phyloP scores from a whole-genome alignment of 2,329 filamentous ascomycete genomes.

The Trichophyton equinum region DNA sequence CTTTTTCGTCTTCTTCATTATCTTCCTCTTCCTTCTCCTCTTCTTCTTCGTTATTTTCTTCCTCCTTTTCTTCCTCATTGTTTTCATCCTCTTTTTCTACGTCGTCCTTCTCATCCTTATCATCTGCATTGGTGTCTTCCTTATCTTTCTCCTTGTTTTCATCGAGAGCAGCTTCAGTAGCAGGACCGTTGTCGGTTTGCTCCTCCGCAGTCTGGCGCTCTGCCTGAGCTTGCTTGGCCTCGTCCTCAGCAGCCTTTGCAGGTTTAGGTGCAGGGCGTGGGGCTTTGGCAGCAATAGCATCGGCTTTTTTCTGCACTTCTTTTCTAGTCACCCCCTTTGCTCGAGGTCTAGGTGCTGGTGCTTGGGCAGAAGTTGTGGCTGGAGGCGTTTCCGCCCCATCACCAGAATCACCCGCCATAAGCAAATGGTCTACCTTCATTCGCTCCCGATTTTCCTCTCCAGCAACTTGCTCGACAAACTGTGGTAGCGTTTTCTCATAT shows the following conservation, averaged over 20 bases:
- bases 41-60: not conserved
- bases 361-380: conserved; percentile 9
- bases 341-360: conserved; percentile 23
- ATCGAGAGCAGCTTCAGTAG: not conserved
- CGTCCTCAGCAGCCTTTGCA: conserved; percentile 8
- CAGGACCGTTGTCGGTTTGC: not conserved
- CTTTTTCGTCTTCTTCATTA: not conserved
- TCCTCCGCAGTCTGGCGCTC: not conserved
- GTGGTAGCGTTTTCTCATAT: conserved; percentile 29
- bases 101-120: not conserved
- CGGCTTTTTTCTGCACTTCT: conserved; percentile 47
- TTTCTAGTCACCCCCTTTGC: conserved; percentile 48
- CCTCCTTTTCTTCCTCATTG: not conserved
- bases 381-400: conserved; percentile 9
- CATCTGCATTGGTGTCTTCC: not conserved
- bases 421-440: conserved; percentile 37
- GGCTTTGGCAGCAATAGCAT: conserved; percentile 39
- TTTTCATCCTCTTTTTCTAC: not conserved
- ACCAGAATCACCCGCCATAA: conserved; percentile 27
- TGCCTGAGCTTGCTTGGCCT: not conserved
- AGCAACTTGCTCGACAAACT: conserved; percentile 28
- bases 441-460: conserved; percentile 37
- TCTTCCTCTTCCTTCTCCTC: not conserved
- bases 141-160: not conserved
- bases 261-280: conserved; percentile 10